Conservation (phyloP, 2,329 filamentous ascomycete species). For the Colletotrichum cuscutae region DNA sequence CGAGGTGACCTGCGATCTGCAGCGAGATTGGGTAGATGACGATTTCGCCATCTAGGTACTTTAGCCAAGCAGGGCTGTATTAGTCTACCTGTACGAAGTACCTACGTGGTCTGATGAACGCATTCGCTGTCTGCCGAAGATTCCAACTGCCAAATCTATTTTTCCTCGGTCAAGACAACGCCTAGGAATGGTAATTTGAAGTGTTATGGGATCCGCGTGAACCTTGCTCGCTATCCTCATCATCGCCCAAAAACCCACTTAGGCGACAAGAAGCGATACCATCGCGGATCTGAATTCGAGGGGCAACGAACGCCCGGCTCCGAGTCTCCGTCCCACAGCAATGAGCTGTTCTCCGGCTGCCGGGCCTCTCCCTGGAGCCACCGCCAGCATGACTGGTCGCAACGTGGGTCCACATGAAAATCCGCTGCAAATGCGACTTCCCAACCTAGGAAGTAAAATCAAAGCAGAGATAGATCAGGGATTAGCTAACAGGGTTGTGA, state of each 20-base stretch:
- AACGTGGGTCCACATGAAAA: constrained; percentile 26
- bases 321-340: constrained; percentile 15
- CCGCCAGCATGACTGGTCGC: constrained; percentile 27
- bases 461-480: constrained; percentile 25
- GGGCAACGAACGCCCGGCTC: constrained; percentile 20
- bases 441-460: constrained; percentile 20
- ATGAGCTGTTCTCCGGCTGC: constrained; percentile 32
- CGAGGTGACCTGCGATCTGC: constrained; percentile 8
- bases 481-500: constrained; percentile 25
- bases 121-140: constrained; percentile 2
- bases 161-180: neutral
- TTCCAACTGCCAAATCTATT: constrained; percentile 16
- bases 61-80: constrained; percentile 11
- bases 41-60: constrained; percentile 19
- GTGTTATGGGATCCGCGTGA: neutral
- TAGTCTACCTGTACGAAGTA: neutral
- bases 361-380: constrained; percentile 28
- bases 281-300: constrained; percentile 11
- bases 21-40: constrained; percentile 23
- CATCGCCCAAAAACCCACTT: constrained; percentile 12
- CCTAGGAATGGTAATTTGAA: neutral
- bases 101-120: constrained; percentile 25
- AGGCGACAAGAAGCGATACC: constrained; percentile 14
- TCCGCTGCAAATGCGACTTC: constrained; percentile 28
- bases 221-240: constrained; percentile 5